A percentile compares a stretch with the other conserved stretches of the same genome.
These are phyloP conservation scores for Tricholoma saponaceum DNA, from an alignment of 768 basidiomycete genomes.

Conservation along the genomic window DNA sequence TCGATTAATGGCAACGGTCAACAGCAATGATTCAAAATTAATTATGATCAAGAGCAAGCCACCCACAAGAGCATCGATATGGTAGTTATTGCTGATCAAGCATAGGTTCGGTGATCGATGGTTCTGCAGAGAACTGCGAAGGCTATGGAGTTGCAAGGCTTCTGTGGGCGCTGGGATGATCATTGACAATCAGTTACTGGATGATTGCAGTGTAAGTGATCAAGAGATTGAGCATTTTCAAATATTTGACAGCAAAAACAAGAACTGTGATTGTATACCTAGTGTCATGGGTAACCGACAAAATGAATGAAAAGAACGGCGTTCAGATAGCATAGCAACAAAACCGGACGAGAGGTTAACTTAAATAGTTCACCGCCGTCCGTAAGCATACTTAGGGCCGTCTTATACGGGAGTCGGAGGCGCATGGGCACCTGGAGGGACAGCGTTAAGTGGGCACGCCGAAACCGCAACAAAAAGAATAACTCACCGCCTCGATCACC, in stretches of 20 bases:
- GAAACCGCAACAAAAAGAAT: background rate
- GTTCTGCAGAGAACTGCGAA: too few species aligned
- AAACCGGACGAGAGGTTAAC: background rate
- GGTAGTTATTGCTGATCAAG: too few species aligned
- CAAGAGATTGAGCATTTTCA: too few species aligned
- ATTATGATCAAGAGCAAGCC: too few species aligned
- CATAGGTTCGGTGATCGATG: too few species aligned
- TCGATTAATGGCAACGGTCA: too few species aligned
- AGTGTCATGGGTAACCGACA: background rate
- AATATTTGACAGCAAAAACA: background rate
- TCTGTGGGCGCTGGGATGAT: too few species aligned
- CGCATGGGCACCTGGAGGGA: background rate
- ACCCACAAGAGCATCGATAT: too few species aligned
- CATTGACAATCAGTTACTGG: too few species aligned
- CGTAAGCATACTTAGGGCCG: background rate
- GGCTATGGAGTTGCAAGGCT: too few species aligned
- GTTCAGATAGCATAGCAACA: background rate
- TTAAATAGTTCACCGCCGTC: background rate
- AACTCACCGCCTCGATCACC: constrained; percentile 33
- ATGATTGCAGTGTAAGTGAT: too few species aligned
- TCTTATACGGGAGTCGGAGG: background rate
- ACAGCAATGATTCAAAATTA: too few species aligned
- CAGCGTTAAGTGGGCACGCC: background rate
- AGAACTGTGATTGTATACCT: background rate
- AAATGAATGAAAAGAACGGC: background rate